These are phyloP conservation scores for Diaporthe aspalathi DNA, from an alignment of 2,329 filamentous ascomycete genomes.

Conservation along the genomic window DNA sequence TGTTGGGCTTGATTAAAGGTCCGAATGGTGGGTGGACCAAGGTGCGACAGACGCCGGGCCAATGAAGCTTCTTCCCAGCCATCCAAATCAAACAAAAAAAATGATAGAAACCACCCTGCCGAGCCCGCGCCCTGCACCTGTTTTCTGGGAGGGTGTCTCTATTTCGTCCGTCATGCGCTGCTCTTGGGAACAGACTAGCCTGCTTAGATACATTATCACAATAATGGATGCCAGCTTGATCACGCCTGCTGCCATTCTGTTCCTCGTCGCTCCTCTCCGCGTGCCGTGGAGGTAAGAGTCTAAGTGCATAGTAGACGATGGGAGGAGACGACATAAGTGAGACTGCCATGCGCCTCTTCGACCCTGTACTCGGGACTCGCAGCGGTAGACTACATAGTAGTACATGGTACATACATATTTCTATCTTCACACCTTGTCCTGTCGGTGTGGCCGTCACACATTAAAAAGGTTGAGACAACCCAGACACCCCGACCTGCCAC, in stretches of 20 bases:
- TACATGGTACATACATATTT: too few species aligned
- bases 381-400: too few species aligned
- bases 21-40: not conserved
- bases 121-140: constrained; percentile 5
- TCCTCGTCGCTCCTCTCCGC: not conserved
- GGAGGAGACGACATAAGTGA: not conserved
- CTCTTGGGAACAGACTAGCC: not conserved
- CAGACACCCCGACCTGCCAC: constrained; percentile 10
- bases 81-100: constrained; percentile 11
- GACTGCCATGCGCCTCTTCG: not conserved
- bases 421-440: not conserved
- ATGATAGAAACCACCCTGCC: constrained; percentile 3
- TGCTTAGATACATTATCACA: not conserved
- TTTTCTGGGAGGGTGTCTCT: constrained; percentile 11
- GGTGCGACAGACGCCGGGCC: constrained; percentile 17
- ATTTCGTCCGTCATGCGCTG: constrained; percentile 24
- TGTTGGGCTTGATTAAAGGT: too few species aligned
- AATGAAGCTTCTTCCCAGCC: constrained; percentile 28
- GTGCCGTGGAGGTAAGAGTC: not conserved
- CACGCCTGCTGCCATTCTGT: not conserved
- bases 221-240: not conserved
- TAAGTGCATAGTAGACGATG: too few species aligned
- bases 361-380: not conserved
- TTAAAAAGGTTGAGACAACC: not conserved
- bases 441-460: constrained; percentile 21